Conservation (phyloP, 768 basidiomycete species). For the Peribolospora baueri region DNA sequence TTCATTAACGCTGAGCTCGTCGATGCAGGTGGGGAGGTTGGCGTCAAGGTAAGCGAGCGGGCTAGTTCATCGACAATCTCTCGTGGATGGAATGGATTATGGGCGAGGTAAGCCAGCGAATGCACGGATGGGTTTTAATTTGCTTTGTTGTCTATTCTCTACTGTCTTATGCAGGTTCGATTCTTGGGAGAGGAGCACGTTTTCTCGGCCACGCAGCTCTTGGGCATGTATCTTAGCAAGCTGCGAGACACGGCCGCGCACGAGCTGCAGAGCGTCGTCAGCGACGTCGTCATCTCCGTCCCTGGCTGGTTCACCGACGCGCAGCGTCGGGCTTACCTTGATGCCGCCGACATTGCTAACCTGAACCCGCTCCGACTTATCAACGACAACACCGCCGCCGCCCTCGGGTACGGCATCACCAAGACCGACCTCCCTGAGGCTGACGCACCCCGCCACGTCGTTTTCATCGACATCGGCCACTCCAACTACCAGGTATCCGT, state of each 20-base stretch:
- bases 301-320: constrained; percentile 92
- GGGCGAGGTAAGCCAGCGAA: no score
- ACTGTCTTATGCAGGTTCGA: constrained; percentile 34
- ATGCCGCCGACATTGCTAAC: constrained; percentile 69
- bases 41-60: constrained; percentile 43
- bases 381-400: constrained; percentile 87
- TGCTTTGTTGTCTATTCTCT: not conserved
- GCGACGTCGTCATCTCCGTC: constrained; percentile 83
- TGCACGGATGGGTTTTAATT: not conserved
- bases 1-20: constrained; percentile 69
- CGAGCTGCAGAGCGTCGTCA: constrained; percentile 66
- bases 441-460: constrained; percentile 61
- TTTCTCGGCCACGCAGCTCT: constrained; percentile 74
- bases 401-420: constrained; percentile 95
- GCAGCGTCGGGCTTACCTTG: constrained; percentile 69
- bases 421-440: constrained; percentile 78
- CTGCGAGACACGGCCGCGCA: constrained; percentile 59
- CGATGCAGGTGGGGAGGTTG: constrained; percentile 60
- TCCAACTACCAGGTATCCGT: constrained; percentile 65
- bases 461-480: constrained; percentile 90
- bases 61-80: no score
- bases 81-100: no score
- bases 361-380: constrained; percentile 81
- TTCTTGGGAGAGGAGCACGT: constrained; percentile 56
- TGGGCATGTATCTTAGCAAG: constrained; percentile 74